Evolutionary conservation across 176 grass and related monocot species (phyloP).

Genomic region (Avena atlantica): DNA sequence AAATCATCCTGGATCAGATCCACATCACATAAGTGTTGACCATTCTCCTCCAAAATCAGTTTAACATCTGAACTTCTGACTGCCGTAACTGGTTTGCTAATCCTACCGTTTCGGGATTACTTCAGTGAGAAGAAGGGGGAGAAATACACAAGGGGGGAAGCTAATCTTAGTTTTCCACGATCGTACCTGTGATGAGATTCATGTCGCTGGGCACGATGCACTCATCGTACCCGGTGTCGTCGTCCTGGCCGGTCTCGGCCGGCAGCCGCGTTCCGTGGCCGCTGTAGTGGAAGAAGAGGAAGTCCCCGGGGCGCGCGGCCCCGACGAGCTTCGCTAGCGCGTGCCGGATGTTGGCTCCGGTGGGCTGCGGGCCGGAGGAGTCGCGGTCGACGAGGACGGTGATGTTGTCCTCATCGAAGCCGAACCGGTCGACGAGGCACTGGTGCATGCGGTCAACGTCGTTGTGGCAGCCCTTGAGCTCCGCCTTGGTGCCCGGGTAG

Average conservation of each 20-base stretch:
- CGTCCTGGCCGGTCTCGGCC: slow-evolving; percentile 79
- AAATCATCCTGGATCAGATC: slow-evolving; percentile 41
- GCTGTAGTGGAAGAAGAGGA: slow-evolving; percentile 96
- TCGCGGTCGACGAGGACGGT: slow-evolving; percentile 76
- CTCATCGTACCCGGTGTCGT: slow-evolving; percentile 97
- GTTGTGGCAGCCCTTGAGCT: slow-evolving; percentile 96
- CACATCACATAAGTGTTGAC: slow-evolving; percentile 22
- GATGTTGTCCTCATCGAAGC: slow-evolving; percentile 73
- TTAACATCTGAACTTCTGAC: slow-evolving; percentile 38
- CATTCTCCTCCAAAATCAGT: neutral
- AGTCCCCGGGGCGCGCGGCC: slow-evolving; percentile 65
- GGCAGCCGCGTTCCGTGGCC: slow-evolving; percentile 92
- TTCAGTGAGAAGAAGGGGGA: neutral
- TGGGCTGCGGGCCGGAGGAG: slow-evolving; percentile 64
- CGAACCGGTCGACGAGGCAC: slow-evolving; percentile 78
- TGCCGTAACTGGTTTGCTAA: neutral
- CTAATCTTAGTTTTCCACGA: neutral
- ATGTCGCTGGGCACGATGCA: slow-evolving; percentile 98
- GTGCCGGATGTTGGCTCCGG: slow-evolving; percentile 80
- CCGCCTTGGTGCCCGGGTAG: slow-evolving; percentile 92
- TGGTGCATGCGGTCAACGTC: slow-evolving; percentile 86
- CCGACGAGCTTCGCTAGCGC: slow-evolving; percentile 58
- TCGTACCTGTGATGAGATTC: slow-evolving; percentile 95
- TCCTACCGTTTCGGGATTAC: neutral
- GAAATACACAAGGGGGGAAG: neutral